Percentiles rank a stretch among this genome's conserved stretches.
Conservation (phyloP, 2,329 filamentous ascomycete species). For the Ceratocystiopsis minuta region DNA sequence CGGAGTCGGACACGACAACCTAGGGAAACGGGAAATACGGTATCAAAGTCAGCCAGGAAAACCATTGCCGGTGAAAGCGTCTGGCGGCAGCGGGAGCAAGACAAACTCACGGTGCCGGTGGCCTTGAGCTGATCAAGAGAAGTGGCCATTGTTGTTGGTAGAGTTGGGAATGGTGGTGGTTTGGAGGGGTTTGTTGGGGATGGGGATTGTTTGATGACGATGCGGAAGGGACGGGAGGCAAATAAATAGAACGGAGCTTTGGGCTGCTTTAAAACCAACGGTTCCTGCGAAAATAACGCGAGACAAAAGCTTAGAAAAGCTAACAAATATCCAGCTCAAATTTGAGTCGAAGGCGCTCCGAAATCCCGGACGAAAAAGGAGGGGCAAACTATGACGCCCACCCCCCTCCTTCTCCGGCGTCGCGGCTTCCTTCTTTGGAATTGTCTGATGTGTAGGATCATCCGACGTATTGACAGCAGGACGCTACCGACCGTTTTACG, state of each 20-base stretch:
- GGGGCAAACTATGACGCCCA: not conserved
- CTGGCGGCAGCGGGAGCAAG: slow-evolving; percentile 5
- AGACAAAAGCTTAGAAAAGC: too few species aligned
- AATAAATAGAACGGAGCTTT: not conserved
- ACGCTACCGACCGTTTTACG: too few species aligned
- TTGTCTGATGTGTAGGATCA: too few species aligned
- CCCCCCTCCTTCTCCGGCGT: not conserved
- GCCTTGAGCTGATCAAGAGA: slow-evolving; percentile 96
- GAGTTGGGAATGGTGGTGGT: slow-evolving; percentile 4
- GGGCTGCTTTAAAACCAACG: too few species aligned
- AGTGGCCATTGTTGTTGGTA: slow-evolving; percentile 47
- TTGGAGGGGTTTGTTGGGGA: not conserved
- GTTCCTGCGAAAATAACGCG: too few species aligned
- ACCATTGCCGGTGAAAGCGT: too few species aligned
- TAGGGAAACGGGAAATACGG: slow-evolving; percentile 17
- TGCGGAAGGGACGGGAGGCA: not conserved
- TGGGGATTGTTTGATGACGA: not conserved
- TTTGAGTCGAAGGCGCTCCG: too few species aligned
- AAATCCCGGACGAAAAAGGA: not conserved
- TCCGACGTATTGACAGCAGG: too few species aligned
- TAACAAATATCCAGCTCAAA: not conserved
- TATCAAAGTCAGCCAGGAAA: too few species aligned
- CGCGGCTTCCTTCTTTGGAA: too few species aligned
- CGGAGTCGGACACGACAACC: slow-evolving; percentile 95
- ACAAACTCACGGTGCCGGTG: slow-evolving; percentile 70